phyloP scores from a whole-genome alignment of 768 basidiomycete species.

The Collybia sordida region DNA sequence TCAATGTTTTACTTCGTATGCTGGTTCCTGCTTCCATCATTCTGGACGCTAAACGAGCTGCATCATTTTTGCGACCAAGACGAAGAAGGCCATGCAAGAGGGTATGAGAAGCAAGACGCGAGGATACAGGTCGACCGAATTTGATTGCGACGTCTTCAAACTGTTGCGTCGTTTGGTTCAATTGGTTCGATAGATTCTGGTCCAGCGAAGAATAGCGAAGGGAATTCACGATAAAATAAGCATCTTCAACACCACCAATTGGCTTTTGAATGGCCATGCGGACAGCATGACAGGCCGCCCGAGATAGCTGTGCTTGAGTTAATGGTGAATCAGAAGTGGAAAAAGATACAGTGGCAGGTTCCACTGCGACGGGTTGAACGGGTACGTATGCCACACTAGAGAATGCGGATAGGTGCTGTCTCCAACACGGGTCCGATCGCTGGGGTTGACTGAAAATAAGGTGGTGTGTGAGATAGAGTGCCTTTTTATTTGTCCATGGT shows the following conservation, averaged over 20 bases:
- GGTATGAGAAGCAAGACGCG: constrained; percentile 60
- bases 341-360: neutral
- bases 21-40: constrained; percentile 56
- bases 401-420: neutral
- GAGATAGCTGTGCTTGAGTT: constrained; percentile 20
- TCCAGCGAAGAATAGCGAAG: constrained; percentile 41
- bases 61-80: constrained; percentile 44
- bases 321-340: neutral
- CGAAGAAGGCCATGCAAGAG: constrained; percentile 68
- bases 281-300: constrained; percentile 41
- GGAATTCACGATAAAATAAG: constrained; percentile 58
- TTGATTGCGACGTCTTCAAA: constrained; percentile 41
- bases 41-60: constrained; percentile 43
- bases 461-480: too few relatives aligned
- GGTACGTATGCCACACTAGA: constrained; percentile 1
- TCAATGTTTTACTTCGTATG: constrained; percentile 49
- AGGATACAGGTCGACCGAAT: constrained; percentile 52
- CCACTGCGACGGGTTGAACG: neutral
- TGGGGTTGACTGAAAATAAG: too few relatives aligned
- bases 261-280: constrained; percentile 38
- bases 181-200: constrained; percentile 13
- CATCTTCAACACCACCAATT: constrained; percentile 43
- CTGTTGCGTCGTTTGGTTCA: constrained; percentile 13
- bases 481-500: neutral
- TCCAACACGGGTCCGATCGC: neutral